A percentile compares a stretch with the other conserved stretches of the same genome.
Conservation (phyloP, 75 land plant species). For the Selaginella moellendorffii region DNA sequence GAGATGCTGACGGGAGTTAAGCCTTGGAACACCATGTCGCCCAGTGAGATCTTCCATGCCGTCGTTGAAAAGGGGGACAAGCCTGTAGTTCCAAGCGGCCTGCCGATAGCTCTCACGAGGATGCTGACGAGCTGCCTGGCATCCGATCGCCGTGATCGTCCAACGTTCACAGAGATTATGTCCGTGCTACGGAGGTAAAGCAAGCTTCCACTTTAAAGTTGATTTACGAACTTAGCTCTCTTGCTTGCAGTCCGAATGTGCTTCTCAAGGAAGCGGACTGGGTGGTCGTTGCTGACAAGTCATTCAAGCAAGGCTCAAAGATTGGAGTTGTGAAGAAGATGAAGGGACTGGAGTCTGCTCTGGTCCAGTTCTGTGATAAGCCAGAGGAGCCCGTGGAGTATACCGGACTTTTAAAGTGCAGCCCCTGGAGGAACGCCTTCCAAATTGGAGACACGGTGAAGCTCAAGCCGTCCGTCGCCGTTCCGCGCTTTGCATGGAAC, state of each 20-base stretch:
- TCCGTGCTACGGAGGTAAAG: constrained; percentile 55
- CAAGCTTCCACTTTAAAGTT: neutral
- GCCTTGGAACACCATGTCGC: constrained; percentile 56
- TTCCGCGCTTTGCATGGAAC: constrained; percentile 29
- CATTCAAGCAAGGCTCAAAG: constrained; percentile 16
- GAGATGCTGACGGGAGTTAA: constrained; percentile 86
- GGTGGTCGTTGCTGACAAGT: constrained; percentile 24
- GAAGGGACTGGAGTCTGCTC: neutral
- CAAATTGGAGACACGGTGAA: constrained; percentile 70
- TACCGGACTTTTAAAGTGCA: constrained; percentile 34
- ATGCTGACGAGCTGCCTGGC: constrained; percentile 73
- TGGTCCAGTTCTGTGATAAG: constrained; percentile 8
- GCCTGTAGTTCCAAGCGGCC: constrained; percentile 63
- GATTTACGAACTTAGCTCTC: no score
- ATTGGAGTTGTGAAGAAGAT: constrained; percentile 21
- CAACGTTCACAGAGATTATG: constrained; percentile 58
- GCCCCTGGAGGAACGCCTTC: constrained; percentile 44
- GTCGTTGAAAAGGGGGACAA: constrained; percentile 66
- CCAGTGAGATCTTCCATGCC: constrained; percentile 51
- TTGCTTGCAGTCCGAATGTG: constrained; percentile 40
- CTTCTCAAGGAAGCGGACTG: constrained; percentile 30
- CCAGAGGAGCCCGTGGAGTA: constrained; percentile 7
- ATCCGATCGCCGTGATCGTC: constrained; percentile 74
- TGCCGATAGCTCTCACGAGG: constrained; percentile 56
- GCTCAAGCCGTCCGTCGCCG: constrained; percentile 29